phyloP scores from a whole-genome alignment of 2,329 filamentous ascomycete species.

The Trichoderma brevicompactum region DNA sequence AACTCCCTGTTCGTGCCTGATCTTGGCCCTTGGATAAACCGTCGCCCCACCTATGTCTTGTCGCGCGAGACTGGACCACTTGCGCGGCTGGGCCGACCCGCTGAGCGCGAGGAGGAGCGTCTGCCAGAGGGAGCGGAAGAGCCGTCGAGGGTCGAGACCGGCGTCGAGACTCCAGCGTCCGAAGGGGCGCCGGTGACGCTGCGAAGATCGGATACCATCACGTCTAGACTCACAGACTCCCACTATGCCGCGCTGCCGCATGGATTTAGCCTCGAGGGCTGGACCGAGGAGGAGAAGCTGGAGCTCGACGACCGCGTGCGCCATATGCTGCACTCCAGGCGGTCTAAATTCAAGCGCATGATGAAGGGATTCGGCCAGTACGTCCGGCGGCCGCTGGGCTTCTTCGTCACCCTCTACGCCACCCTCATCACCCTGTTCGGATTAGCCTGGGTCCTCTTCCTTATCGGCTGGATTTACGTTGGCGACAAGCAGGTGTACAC shows the following conservation, averaged over 20 bases:
- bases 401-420: slow-evolving; percentile 83
- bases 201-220: slow-evolving; percentile 61
- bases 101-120: neutral
- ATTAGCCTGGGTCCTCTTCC: slow-evolving; percentile 85
- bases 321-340: slow-evolving; percentile 82
- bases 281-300: slow-evolving; percentile 73
- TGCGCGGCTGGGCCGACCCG: neutral
- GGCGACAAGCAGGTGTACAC: slow-evolving; percentile 71
- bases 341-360: slow-evolving; percentile 76
- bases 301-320: slow-evolving; percentile 85
- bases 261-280: slow-evolving; percentile 71
- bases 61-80: slow-evolving; percentile 45
- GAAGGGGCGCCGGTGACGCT: slow-evolving; percentile 37
- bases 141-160: slow-evolving; percentile 33
- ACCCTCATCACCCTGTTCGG: slow-evolving; percentile 83
- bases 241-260: slow-evolving; percentile 82
- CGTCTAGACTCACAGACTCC: slow-evolving; percentile 68
- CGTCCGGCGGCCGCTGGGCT: slow-evolving; percentile 74
- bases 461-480: slow-evolving; percentile 89
- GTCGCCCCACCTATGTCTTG: slow-evolving; percentile 77
- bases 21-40: slow-evolving; percentile 74
- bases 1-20: slow-evolving; percentile 87
- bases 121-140: slow-evolving; percentile 25
- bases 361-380: slow-evolving; percentile 84
- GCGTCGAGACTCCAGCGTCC: slow-evolving; percentile 25